Percentiles rank a stretch among this genome's conserved stretches.
These are phyloP conservation scores for Lachnum nothofagi DNA, from an alignment of 2,329 filamentous ascomycete genomes.

Conservation along the genomic window DNA sequence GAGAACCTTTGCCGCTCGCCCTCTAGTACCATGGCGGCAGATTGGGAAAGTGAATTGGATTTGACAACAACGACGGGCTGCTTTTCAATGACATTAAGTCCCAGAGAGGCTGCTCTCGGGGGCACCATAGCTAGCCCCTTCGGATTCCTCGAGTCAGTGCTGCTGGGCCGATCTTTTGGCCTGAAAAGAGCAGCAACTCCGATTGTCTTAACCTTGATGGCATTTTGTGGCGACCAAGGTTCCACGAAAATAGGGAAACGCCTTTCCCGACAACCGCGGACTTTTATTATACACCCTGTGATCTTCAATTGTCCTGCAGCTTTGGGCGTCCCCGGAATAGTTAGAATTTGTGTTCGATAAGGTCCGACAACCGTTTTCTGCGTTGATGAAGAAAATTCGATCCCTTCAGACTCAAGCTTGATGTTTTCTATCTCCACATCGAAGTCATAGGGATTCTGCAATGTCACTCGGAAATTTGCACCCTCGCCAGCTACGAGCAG, in stretches of 20 bases:
- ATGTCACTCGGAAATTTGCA: constrained; percentile 71
- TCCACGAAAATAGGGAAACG: constrained; percentile 78
- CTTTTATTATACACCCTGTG: constrained; percentile 71
- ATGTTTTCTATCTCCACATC: constrained; percentile 85
- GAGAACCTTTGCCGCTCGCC: constrained; percentile 76
- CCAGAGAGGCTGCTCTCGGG: constrained; percentile 48
- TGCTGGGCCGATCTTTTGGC: constrained; percentile 29
- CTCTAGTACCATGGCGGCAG: constrained; percentile 86
- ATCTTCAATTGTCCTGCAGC: constrained; percentile 65
- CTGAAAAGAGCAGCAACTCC: constrained; percentile 50
- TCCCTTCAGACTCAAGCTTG: constrained; percentile 66
- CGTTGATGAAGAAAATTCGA: constrained; percentile 61
- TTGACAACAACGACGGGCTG: constrained; percentile 75
- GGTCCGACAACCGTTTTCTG: constrained; percentile 69
- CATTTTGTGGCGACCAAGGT: constrained; percentile 66
- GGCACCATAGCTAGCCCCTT: constrained; percentile 36
- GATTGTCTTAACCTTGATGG: constrained; percentile 70
- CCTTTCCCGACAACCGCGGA: constrained; percentile 75
- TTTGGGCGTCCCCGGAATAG: constrained; percentile 63
- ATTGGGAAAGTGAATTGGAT: constrained; percentile 73
- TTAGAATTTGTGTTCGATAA: constrained; percentile 74
- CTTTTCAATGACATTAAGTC: constrained; percentile 69
- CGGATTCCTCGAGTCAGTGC: constrained; percentile 32
- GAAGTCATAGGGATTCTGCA: constrained; percentile 93
- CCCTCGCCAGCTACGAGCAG: constrained; percentile 75